Conservation (phyloP, 768 basidiomycete genomes). For the Boletus eberwhitei region DNA sequence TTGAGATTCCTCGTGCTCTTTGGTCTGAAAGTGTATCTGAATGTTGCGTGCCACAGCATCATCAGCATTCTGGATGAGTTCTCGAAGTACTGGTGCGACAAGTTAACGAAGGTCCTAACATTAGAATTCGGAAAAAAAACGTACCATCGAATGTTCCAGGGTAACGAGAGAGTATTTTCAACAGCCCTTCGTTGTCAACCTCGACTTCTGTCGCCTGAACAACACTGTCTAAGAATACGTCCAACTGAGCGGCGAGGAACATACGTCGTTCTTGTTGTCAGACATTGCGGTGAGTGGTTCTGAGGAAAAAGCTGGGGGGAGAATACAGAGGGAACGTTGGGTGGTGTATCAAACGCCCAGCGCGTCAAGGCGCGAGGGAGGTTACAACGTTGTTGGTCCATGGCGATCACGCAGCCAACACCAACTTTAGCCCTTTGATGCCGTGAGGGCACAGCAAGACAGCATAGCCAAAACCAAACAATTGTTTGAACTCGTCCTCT, state of each 20-base stretch:
- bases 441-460: background rate
- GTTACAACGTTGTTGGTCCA: conserved; percentile 6
- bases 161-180: conserved; percentile 19
- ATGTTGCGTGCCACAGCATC: conserved; percentile 40
- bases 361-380: background rate
- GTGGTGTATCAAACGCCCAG: background rate
- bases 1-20: conserved; percentile 3
- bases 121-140: background rate
- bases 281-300: background rate
- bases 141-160: conserved; percentile 12
- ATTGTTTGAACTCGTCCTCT: background rate
- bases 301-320: background rate
- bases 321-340: background rate
- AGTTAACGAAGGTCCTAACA: background rate
- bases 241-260: background rate
- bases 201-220: conserved; percentile 11
- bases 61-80: conserved; percentile 57
- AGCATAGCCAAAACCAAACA: background rate
- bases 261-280: background rate
- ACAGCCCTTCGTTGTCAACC: conserved; percentile 12
- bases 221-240: background rate
- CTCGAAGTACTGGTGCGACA: conserved; percentile 39
- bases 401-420: background rate
- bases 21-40: conserved; percentile 37
- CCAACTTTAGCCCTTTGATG: background rate